Base-by-base conservation (phyloP, 495 filamentous ascomycete species). In the Elasticomyces elasticus region DNA sequence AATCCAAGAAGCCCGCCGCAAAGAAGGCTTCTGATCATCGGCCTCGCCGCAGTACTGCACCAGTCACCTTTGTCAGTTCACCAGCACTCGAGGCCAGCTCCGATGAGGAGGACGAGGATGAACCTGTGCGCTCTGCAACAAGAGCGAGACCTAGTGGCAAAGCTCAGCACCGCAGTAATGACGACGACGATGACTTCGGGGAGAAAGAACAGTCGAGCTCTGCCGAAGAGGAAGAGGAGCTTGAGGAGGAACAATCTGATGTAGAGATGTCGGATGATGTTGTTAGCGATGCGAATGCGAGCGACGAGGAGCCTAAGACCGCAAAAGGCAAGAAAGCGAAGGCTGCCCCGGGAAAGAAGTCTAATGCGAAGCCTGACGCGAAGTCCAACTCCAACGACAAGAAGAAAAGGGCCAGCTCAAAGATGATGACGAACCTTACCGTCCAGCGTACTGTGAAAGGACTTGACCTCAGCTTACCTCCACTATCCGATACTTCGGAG, bases 401-500 rank as follows among this genome's bases (percentile, higher is more conserved):
- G 10, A 38, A 19, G 27, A 37, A 51, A 24, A 23, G 20, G 7
- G 24, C 42, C 42, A 45, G 25, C 5, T 24, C 42, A 19, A 23
- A 12, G 5, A 38, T 51, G 48, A 30, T 38, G 30, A 51, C n/a
- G n/a, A n/a, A 24, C 48, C 15, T 24, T 15, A 37, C 19, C 27
- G 22, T 7, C 5, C 38, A 54, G 23, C 52, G 47, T 25, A 19
- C 25, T 1, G 2, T 24, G 12, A 60, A 55, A 31, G 58, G 58
- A 13, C 28, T 61, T 17, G 54, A 56, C 19, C 12, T 9, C 17
- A 43, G 17, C n/a, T 62, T 77, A 15, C 71, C 76, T 0, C 79
- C 78, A 5, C 62, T 80, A 37, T 51, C 67, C 53, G 62, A 66
- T 19, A 65, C 80, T 31, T 45, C 62, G 12, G 73, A 79, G 12